Evolutionary conservation across 2,329 filamentous ascomycete genomes (phyloP).

Genomic region (Calonectria multiphialidica): DNA sequence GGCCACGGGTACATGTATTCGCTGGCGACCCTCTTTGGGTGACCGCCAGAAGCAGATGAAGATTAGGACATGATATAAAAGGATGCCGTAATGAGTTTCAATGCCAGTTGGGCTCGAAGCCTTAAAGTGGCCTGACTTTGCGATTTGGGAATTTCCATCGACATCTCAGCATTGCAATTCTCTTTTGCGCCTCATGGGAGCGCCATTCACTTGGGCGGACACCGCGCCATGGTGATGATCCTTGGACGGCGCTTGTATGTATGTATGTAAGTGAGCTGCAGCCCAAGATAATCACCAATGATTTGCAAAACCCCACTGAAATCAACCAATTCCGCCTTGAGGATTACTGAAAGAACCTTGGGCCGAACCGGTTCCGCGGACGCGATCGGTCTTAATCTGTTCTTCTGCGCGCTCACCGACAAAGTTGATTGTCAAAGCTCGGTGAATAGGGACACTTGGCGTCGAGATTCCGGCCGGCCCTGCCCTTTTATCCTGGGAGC

Average conservation of each 20-base stretch:
- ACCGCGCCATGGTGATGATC: neutral
- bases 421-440: neutral
- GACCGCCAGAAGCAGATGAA: neutral
- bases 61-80: neutral
- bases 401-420: slow-evolving; percentile 13
- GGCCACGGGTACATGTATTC: neutral
- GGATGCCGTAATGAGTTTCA: neutral
- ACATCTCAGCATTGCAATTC: neutral
- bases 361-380: neutral
- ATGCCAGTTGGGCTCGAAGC: neutral
- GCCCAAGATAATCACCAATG: neutral
- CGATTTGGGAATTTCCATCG: neutral
- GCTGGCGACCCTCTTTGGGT: slow-evolving; percentile 2
- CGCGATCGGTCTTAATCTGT: neutral
- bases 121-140: neutral
- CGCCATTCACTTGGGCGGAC: neutral
- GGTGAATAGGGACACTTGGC: neutral
- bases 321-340: slow-evolving; percentile 7
- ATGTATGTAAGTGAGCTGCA: neutral
- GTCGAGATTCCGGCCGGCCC: neutral
- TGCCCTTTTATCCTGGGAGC: neutral
- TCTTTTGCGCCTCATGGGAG: neutral
- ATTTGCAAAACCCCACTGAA: slow-evolving; percentile 7
- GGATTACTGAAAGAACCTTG: neutral
- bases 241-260: neutral